These are phyloP conservation scores for Didymosphaeria variabile DNA, from an alignment of 2,329 filamentous ascomycete genomes.

Conservation along the genomic window DNA sequence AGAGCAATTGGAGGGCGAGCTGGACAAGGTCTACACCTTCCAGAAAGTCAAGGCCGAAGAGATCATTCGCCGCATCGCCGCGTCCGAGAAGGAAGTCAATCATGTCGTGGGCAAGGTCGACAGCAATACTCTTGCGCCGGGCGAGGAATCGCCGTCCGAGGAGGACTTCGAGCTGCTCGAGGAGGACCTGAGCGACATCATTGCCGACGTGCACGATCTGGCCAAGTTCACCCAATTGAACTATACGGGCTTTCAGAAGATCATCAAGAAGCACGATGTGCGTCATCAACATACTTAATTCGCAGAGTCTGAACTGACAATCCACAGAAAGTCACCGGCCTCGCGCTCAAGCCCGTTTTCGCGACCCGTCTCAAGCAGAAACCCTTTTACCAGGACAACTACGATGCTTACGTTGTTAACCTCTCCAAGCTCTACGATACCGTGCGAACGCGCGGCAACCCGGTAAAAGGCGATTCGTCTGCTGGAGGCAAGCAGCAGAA, in stretches of 20 bases:
- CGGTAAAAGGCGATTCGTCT: conserved; percentile 87
- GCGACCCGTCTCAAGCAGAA: conserved; percentile 93
- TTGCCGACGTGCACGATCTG: conserved; percentile 96
- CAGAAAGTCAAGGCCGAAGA: conserved; percentile 97
- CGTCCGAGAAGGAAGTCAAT: conserved; percentile 87
- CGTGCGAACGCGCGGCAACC: conserved; percentile 91
- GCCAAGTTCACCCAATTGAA: conserved; percentile 98
- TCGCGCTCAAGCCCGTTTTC: conserved; percentile 95
- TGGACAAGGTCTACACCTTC: conserved; percentile 98
- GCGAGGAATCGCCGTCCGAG: conserved; percentile 69
- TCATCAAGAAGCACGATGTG: conserved; percentile 99
- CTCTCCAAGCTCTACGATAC: conserved; percentile 95
- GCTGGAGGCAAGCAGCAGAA: conserved; percentile 93
- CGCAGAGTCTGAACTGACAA: conserved; percentile 26
- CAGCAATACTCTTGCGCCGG: conserved; percentile 22
- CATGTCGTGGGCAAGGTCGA: conserved; percentile 83
- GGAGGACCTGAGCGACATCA: conserved; percentile 95
- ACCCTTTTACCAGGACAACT: conserved; percentile 99
- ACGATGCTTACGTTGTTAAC: conserved; percentile 93
- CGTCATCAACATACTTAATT: conserved; percentile 46
- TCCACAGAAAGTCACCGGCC: conserved; percentile 85
- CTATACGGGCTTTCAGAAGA: conserved; percentile 99
- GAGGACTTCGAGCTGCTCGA: conserved; percentile 95
- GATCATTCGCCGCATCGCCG: conserved; percentile 88
- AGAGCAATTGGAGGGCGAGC: conserved; percentile 83